Evolutionary conservation across 257 asterid genomes (phyloP).

Genomic region (Solanum corneliomulleri): DNA sequence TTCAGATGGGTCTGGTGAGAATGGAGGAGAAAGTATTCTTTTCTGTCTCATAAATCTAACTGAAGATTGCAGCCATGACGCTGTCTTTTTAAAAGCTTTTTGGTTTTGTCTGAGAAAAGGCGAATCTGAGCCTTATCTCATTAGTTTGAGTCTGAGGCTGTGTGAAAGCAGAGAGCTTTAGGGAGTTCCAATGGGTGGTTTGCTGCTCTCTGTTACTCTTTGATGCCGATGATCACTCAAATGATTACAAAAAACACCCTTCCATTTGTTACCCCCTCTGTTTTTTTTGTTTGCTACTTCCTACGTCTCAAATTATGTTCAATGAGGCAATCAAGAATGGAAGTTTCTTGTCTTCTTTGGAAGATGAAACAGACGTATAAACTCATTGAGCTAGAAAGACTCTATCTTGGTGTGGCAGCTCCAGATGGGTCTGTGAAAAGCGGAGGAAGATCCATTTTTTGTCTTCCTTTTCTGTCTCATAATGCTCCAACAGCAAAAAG

Average conservation of each 20-base stretch:
- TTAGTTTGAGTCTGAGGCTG: conserved; percentile 9
- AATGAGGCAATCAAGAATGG: neutral
- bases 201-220: conserved; percentile 2
- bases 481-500: neutral
- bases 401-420: neutral
- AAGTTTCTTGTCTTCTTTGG: neutral
- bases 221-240: conserved; percentile 5
- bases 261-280: too few relatives aligned
- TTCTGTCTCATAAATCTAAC: neutral
- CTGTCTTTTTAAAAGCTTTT: neutral
- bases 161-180: neutral
- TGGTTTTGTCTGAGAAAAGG: neutral
- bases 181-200: conserved; percentile 5
- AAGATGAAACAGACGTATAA: neutral
- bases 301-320: neutral
- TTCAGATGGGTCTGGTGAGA: neutral
- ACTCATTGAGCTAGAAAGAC: neutral
- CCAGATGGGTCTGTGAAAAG: neutral
- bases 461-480: neutral
- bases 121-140: neutral
- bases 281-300: neutral
- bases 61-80: neutral
- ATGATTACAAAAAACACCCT: neutral
- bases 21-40: neutral
- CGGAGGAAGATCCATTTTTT: neutral